These are phyloP conservation scores for Scheffersomyces titani DNA, from an alignment of 1,139 yeast species.

Conservation along the genomic window DNA sequence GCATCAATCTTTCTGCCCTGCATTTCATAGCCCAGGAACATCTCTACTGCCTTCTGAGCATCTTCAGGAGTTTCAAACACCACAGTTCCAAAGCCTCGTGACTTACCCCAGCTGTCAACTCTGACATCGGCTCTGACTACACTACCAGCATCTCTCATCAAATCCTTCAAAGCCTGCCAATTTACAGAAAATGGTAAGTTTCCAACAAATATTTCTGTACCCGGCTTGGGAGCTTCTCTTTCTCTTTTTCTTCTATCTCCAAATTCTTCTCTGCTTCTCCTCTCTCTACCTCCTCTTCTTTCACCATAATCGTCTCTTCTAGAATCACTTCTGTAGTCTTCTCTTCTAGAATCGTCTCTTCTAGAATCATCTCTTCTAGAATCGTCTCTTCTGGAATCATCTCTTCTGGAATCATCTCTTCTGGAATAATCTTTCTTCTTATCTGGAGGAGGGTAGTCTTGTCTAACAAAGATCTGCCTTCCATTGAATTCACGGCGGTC, in stretches of 20 bases:
- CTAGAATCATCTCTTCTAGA: slow-evolving; percentile 12
- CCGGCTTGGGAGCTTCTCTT: slow-evolving; percentile 31
- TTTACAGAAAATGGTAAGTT: slow-evolving; percentile 78
- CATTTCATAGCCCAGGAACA: slow-evolving; percentile 63
- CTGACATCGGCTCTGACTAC: slow-evolving; percentile 82
- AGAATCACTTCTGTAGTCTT: slow-evolving; percentile 6
- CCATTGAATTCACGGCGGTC: slow-evolving; percentile 72
- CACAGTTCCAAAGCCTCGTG: slow-evolving; percentile 85
- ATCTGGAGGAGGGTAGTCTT: slow-evolving; percentile 79
- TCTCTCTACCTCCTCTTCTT: slow-evolving; percentile 17
- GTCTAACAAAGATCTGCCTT: slow-evolving; percentile 87
- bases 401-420: slow-evolving; percentile 12
- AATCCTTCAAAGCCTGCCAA: slow-evolving; percentile 86
- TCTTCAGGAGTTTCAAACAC: slow-evolving; percentile 60
- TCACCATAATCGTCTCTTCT: slow-evolving; percentile 11
- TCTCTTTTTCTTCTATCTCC: slow-evolving; percentile 5
- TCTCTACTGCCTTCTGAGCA: slow-evolving; percentile 61
- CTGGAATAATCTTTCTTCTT: slow-evolving; percentile 26
- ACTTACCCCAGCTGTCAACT: slow-evolving; percentile 68
- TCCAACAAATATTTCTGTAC: slow-evolving; percentile 76
- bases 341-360: slow-evolving; percentile 14
- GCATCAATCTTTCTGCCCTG: slow-evolving; percentile 74
- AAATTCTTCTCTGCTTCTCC: slow-evolving; percentile 9
- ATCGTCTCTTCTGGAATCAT: slow-evolving; percentile 13
- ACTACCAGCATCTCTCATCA: slow-evolving; percentile 76